Conservation (phyloP, 202 grass and related monocot species). For the Bolboschoenoplectus hybrid region DNA sequence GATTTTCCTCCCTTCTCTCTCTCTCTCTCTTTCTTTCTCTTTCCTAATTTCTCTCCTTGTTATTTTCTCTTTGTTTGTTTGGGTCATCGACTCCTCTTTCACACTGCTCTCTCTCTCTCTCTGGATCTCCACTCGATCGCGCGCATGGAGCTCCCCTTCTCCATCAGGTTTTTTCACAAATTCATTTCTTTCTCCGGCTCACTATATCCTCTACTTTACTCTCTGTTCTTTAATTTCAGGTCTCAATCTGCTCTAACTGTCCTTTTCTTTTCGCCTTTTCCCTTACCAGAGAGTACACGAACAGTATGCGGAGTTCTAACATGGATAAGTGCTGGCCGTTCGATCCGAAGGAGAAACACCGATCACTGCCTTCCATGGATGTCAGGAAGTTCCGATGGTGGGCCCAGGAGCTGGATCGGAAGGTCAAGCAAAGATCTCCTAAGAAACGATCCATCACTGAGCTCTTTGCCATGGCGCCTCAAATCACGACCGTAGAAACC, state of each 20-base stretch:
- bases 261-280: not conserved
- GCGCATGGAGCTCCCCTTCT: slow-evolving; percentile 30
- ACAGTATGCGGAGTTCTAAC: slow-evolving; percentile 41
- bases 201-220: not conserved
- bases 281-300: slow-evolving; percentile 52
- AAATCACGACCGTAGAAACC: slow-evolving; percentile 18
- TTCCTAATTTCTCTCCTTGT: slow-evolving; percentile 10
- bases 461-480: slow-evolving; percentile 65
- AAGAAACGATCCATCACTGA: slow-evolving; percentile 70
- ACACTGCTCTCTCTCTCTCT: slow-evolving; percentile 24
- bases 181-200: not conserved
- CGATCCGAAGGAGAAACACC: slow-evolving; percentile 35
- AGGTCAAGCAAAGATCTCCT: slow-evolving; percentile 50
- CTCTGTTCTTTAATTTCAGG: not conserved
- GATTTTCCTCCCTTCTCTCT: not conserved
- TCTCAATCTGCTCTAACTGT: not conserved
- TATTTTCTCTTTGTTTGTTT: slow-evolving; percentile 29
- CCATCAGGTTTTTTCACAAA: slow-evolving; percentile 27
- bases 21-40: slow-evolving; percentile 16
- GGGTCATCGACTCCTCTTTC: not conserved
- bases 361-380: slow-evolving; percentile 58
- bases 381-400: slow-evolving; percentile 73
- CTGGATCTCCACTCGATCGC: not conserved
- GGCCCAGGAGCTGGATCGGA: slow-evolving; percentile 54
- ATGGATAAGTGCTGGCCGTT: slow-evolving; percentile 67